Evolutionary conservation across 164 flowering plant genomes (phyloP), one percentile per base, ranked within the genome.

Genomic region (Chloranthus sessilifolius): DNA sequence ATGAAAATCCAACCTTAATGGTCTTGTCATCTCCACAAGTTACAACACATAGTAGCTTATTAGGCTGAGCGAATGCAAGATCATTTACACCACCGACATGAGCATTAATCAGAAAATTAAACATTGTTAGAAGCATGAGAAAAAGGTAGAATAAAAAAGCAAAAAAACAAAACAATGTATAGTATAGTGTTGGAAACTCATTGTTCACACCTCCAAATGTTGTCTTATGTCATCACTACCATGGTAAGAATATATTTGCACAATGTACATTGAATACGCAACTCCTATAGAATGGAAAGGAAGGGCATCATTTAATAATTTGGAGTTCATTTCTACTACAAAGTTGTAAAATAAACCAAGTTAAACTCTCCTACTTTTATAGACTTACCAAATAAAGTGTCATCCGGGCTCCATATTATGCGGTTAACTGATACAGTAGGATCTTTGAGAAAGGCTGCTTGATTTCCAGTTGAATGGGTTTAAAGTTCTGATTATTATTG

Each of bases 1-100:
- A 37, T 31, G 7, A 22, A 54, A 12, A 17, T n/a, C 62, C 7
- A 58, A 88, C 97, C 87, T 83, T 88, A 31, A 88, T 88, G 27
- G 84, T 76, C 74, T 83, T 88, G 70, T 88, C 95, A 68, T 88
- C 95, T 21, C 97, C 95, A 66, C 97, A 88, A 5, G 95, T 85
- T 49, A 88, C 70, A 2, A 83, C 77, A 61, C 92, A 85, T 7
- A 85, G 88, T 55, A 83, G 91, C 56, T 81, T 85, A 50, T 85
- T 81, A 17, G 95, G 92, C 49, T 78, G 76, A 24, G 92, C 69
- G 63, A 88, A 88, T 49, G 95, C 89, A 52, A 88, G 67, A 70
- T 88, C 97, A 66, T 88, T 88, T 24, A 88, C 95, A 48, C 83
- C 89, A 37, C 97, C 97, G 65, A 69, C 73, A 71, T 85, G 97